phyloP scores from a whole-genome alignment of 2,329 filamentous ascomycete species.

The Ophiobolus disseminans region DNA sequence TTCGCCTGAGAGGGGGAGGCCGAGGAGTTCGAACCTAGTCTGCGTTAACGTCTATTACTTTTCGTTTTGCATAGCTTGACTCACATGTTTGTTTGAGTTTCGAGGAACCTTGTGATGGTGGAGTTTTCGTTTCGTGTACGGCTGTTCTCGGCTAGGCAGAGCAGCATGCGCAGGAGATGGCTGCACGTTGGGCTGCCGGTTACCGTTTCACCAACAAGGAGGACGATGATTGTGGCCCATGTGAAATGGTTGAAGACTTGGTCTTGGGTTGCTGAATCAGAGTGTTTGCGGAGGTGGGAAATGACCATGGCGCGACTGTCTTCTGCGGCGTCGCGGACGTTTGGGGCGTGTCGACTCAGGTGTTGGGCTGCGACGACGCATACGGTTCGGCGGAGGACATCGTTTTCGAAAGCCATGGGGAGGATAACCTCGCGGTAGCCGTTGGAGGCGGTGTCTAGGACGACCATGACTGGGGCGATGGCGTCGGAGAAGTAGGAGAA shows the following conservation, averaged over 20 bases:
- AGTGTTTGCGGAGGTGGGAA: slow-evolving; percentile 43
- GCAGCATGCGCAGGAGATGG: slow-evolving; percentile 49
- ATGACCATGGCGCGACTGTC: slow-evolving; percentile 48
- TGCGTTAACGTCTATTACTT: not conserved
- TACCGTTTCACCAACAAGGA: slow-evolving; percentile 53
- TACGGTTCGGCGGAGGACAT: slow-evolving; percentile 47
- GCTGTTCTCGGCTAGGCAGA: slow-evolving; percentile 30
- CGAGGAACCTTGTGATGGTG: slow-evolving; percentile 3
- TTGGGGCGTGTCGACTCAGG: slow-evolving; percentile 41
- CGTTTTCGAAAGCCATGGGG: slow-evolving; percentile 50
- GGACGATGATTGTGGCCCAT: slow-evolving; percentile 49
- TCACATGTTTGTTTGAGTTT: slow-evolving; percentile 12
- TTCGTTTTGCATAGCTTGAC: not conserved
- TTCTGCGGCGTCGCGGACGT: slow-evolving; percentile 43
- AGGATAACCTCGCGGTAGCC: slow-evolving; percentile 52
- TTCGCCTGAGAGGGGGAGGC: slow-evolving; percentile 23
- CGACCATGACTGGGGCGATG: slow-evolving; percentile 52
- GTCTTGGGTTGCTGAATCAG: slow-evolving; percentile 32
- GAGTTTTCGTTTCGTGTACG: not conserved
- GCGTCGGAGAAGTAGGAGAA: slow-evolving; percentile 49
- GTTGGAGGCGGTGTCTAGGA: slow-evolving; percentile 47
- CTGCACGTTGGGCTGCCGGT: slow-evolving; percentile 50
- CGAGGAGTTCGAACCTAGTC: slow-evolving; percentile 23
- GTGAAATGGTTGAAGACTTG: slow-evolving; percentile 49
- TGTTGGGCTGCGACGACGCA: slow-evolving; percentile 52